Percentiles rank a stretch among this genome's conserved stretches.
Evolutionary conservation across 2,329 filamentous ascomycete genomes (phyloP).

Genomic region (Microsporum ferrugineum): DNA sequence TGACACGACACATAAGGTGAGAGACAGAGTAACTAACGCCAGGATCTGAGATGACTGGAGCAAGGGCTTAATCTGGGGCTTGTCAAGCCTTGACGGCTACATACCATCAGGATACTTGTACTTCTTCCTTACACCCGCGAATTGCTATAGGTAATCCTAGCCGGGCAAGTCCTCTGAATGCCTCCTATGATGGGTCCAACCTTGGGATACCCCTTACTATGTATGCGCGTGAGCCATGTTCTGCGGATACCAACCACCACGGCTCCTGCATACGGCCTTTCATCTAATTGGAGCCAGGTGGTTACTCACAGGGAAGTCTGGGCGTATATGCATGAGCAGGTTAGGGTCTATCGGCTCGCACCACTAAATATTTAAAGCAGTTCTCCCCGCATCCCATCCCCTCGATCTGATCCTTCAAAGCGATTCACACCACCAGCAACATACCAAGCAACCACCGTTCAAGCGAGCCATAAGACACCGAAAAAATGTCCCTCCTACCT

Average conservation of each 20-base stretch:
- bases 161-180: background rate
- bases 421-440: background rate
- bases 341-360: background rate
- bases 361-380: background rate
- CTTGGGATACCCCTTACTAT: background rate
- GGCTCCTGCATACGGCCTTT: background rate
- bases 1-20: background rate
- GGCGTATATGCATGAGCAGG: background rate
- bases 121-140: background rate
- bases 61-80: background rate
- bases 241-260: background rate
- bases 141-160: background rate
- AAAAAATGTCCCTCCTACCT: slow-evolving; percentile 7
- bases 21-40: background rate
- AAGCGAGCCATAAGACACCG: background rate
- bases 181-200: background rate
- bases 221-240: background rate
- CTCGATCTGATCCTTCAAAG: background rate
- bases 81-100: background rate
- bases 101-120: background rate
- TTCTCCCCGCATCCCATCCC: background rate
- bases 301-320: background rate
- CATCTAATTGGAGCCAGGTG: background rate
- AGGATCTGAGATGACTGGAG: background rate
- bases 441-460: background rate